phyloP scores from a whole-genome alignment of 2,329 filamentous ascomycete genomes.

The Drechmeria coniospora region DNA sequence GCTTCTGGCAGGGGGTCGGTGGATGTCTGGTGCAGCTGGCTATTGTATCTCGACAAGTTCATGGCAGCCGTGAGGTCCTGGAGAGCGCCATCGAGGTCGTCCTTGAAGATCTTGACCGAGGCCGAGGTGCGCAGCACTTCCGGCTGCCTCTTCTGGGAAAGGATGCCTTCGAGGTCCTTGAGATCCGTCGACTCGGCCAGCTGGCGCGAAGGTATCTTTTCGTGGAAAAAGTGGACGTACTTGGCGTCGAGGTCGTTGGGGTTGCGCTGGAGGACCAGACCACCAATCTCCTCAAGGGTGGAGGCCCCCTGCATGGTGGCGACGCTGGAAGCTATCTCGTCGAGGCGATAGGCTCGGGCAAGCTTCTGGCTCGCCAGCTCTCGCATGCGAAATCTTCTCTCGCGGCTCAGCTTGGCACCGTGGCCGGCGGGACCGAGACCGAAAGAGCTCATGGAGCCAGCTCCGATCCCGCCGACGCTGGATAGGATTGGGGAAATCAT shows the following conservation, averaged over 20 bases:
- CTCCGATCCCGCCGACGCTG: constrained; percentile 29
- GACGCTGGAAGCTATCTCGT: constrained; percentile 72
- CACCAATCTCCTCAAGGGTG: constrained; percentile 61
- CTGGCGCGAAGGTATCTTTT: constrained; percentile 67
- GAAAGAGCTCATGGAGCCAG: constrained; percentile 7
- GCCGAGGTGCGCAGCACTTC: constrained; percentile 59
- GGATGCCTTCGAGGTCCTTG: constrained; percentile 50
- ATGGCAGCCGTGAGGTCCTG: constrained; percentile 57
- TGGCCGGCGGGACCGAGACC: constrained; percentile 32
- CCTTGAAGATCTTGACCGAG: constrained; percentile 59
- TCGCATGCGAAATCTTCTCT: constrained; percentile 64
- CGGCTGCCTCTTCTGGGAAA: constrained; percentile 44
- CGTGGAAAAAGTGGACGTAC: constrained; percentile 87
- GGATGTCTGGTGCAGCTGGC: constrained; percentile 34
- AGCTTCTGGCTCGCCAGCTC: constrained; percentile 69
- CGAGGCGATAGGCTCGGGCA: constrained; percentile 60
- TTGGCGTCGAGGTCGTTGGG: constrained; percentile 57
- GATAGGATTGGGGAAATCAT: constrained; percentile 49
- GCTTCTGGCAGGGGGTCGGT: constrained; percentile 35
- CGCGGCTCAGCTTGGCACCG: constrained; percentile 53
- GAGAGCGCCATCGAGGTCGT: constrained; percentile 54
- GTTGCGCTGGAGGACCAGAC: constrained; percentile 55
- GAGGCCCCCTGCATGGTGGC: constrained; percentile 72
- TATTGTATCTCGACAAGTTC: constrained; percentile 33
- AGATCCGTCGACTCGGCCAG: constrained; percentile 58